Base-by-base conservation (phyloP, 768 basidiomycete genomes). In the Boletales sp. region DNA sequence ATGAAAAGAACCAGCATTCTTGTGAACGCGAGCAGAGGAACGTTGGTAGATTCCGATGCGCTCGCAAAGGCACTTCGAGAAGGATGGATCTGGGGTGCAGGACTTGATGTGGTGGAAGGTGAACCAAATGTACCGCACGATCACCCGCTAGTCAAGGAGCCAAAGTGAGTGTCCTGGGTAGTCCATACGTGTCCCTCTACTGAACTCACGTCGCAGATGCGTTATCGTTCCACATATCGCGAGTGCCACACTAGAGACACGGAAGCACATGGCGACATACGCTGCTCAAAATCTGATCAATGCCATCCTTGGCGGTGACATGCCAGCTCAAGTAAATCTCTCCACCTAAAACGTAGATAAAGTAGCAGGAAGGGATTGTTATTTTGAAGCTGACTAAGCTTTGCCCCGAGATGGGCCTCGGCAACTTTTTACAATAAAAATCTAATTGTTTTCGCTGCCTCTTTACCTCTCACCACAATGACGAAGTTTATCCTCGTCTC, bases 401-500 rank as follows among this genome's bases (percentile, higher is more conserved):
- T 21, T 21, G 21, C 25, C 25, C 5, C 1, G 6, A 28, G 21
- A 2, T 25, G 21, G n/a, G n/a, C 5, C 21, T 2, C 21, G 21
- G 21, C 21, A 28, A 28, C 25, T 28, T 28, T 28, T 28, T 28
- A 28, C 5, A 28, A 7, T 28, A 28, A 28, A 28, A 28, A 28
- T 6, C 3, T 28, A 28, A 28, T 28, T 28, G 25, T 28, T 28
- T 21, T 34, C 14, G 33, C 33, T 34, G 12, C 11, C 7, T 8
- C 14, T 49, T 42, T 32, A 46, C 43, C 48, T 34, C 44, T 49
- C 39, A 51, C 48, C 37, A 55, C 38, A 41, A 94, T 94, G 89
- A 93, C 90, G 53, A 97, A 97, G 74, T 98, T 91, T 74, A 98
- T 97, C 63, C 62, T 98, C 56, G 91, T 99, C 30, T 92, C 90